Percentiles rank a stretch among this genome's conserved stretches.
These are phyloP conservation scores for Telfairia occidentalis DNA, from an alignment of 331 rosid species.

Conservation along the genomic window DNA sequence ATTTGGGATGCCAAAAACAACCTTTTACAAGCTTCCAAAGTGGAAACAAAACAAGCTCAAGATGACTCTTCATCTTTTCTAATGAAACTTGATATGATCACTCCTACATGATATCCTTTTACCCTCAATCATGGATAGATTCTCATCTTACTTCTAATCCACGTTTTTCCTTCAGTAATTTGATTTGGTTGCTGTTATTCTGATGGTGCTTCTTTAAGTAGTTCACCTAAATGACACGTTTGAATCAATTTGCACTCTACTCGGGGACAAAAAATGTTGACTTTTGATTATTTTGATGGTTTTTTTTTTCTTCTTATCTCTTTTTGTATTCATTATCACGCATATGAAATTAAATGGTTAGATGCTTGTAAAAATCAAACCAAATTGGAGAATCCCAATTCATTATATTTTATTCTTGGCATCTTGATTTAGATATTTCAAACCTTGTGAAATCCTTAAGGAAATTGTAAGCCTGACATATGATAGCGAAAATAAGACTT, in stretches of 20 bases:
- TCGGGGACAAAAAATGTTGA: background rate
- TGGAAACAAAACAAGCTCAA: constrained; percentile 97
- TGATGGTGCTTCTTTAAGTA: background rate
- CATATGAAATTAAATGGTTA: background rate
- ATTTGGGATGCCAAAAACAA: constrained; percentile 49
- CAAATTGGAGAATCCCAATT: background rate
- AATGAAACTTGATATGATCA: constrained; percentile 3
- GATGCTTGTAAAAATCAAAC: background rate
- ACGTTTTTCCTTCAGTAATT: background rate
- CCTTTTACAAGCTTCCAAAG: constrained; percentile 70
- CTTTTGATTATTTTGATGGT: background rate
- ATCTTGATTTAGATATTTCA: too few species aligned
- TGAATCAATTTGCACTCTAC: background rate
- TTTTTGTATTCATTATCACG: background rate
- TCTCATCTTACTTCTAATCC: background rate
- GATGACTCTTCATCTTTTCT: constrained; percentile 65
- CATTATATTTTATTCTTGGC: too few species aligned
- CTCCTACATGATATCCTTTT: background rate
- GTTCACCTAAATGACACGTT: background rate
- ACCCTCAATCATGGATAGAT: background rate
- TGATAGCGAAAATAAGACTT: too few species aligned
- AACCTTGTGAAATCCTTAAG: too few species aligned
- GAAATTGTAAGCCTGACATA: too few species aligned
- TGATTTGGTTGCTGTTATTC: background rate
- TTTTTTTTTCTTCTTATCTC: background rate